Base-by-base conservation (phyloP, 1,284 basidiomycete genomes). In the Bjerkandera adusta region DNA sequence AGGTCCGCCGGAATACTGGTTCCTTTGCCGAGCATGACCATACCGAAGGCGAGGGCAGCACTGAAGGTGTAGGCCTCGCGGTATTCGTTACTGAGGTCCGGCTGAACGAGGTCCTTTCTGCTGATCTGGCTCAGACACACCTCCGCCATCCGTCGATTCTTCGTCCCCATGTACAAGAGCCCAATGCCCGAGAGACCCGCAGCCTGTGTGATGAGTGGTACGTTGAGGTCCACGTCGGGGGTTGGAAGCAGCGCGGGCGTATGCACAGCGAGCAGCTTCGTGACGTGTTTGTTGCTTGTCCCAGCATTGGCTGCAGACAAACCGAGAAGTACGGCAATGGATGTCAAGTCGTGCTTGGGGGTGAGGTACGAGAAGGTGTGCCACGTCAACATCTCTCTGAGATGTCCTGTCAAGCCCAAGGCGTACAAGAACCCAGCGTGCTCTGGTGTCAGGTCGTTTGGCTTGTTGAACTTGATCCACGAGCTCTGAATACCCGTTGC, bases 401-500 rank as follows among this genome's bases (percentile, higher is more conserved):
- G 73, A 63, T 97, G 94, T 1, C 95, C 95, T 1, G 85, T 90
- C 29, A 99, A 71, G 0, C 97, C 97, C 2, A 99, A 76, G 10
- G 92, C 97, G 36, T 92, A 85, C 33, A 99, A 71, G 68, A 98
- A 95, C 0, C 97, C 97, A 12, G 94, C 97, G 61, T 99, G 96
- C 57, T 93, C 85, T 0, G 92, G 82, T 6, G 89, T 92, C 43
- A 93, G 74, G 43, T 92, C 88, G 0, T 80, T 76, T 0, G 94
- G 93, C 53, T 87, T 88, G 66, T 96, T 95, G 73, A 92, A 94
- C 15, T 91, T 85, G 57, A 97, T 93, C 85, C 95, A 96, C 0
- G 92, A 92, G 51, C 88, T 91, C 60, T 93, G 89, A 33, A 94
- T 79, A 15, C 83, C 82, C 43, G 75, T 70, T n/a, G 85, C 79